Conservation (phyloP, 2,329 filamentous ascomycete genomes). For the Colletotrichum abscissum region DNA sequence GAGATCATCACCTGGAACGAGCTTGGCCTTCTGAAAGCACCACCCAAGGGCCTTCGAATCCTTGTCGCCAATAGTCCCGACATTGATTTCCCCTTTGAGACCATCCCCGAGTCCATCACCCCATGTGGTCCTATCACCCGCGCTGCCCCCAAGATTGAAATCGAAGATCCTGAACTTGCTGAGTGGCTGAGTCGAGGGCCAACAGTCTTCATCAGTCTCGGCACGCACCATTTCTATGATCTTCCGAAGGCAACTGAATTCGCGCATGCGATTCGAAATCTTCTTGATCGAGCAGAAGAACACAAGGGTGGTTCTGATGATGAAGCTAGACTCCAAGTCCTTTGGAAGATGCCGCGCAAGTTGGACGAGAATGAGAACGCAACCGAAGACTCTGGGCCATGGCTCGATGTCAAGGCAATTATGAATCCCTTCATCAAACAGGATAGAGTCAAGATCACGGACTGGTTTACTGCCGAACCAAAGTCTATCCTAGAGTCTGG, state of each 20-base stretch:
- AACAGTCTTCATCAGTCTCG: slow-evolving; percentile 35
- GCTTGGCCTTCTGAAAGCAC: slow-evolving; percentile 40
- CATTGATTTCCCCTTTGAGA: slow-evolving; percentile 21
- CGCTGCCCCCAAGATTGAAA: background rate
- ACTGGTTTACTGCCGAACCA: slow-evolving; percentile 55
- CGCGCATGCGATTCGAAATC: slow-evolving; percentile 19
- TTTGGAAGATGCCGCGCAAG: slow-evolving; percentile 50
- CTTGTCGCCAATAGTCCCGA: slow-evolving; percentile 27
- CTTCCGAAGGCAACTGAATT: slow-evolving; percentile 31
- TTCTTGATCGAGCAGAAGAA: slow-evolving; percentile 11
- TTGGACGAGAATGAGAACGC: background rate
- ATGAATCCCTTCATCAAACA: slow-evolving; percentile 41
- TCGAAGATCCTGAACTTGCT: slow-evolving; percentile 6
- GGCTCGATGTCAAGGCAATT: slow-evolving; percentile 36
- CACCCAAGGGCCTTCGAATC: slow-evolving; percentile 3
- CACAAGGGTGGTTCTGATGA: slow-evolving; percentile 20
- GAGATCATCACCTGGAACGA: slow-evolving; percentile 54
- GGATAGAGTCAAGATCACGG: slow-evolving; percentile 48
- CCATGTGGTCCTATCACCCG: slow-evolving; percentile 17
- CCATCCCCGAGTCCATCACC: background rate
- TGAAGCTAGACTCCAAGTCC: slow-evolving; percentile 42
- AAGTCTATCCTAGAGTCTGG: slow-evolving; percentile 48
- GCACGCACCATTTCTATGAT: slow-evolving; percentile 38
- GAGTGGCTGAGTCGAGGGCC: slow-evolving; percentile 11
- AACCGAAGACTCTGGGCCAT: background rate